Conservation (phyloP, 805 yeast species). For the Candida sphagnicola region DNA sequence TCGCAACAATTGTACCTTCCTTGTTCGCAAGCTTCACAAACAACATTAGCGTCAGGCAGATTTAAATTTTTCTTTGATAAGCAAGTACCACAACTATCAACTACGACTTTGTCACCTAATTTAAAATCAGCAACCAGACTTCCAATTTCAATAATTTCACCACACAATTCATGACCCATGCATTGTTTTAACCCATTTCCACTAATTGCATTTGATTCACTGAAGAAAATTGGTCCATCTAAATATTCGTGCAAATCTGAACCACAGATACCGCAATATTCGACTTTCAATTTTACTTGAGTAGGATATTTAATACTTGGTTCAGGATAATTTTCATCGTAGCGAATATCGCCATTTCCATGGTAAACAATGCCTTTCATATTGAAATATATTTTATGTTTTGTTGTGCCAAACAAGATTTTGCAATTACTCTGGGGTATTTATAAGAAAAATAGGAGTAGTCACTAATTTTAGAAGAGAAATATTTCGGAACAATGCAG, state of each 20-base stretch:
- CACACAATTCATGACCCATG: conserved; percentile 65
- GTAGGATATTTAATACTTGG: conserved; percentile 19
- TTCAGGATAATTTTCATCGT: conserved; percentile 20
- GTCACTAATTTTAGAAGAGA: no score
- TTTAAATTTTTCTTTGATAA: conserved; percentile 35
- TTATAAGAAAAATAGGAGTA: no score
- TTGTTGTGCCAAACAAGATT: no score
- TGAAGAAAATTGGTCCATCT: conserved; percentile 59
- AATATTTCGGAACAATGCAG: no score
- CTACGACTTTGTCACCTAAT: conserved; percentile 63
- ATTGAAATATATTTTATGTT: not conserved
- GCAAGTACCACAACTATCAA: conserved; percentile 62
- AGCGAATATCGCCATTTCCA: conserved; percentile 16
- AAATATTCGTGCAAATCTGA: conserved; percentile 55
- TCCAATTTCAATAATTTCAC: conserved; percentile 59
- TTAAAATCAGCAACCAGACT: conserved; percentile 46
- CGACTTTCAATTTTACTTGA: conserved; percentile 56
- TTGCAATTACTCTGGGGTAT: no score
- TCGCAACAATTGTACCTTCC: conserved; percentile 54
- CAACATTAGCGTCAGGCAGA: conserved; percentile 9
- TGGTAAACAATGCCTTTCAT: conserved; percentile 24
- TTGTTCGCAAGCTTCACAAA: conserved; percentile 46
- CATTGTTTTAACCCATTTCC: conserved; percentile 32
- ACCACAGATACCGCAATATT: conserved; percentile 64
- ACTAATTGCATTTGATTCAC: conserved; percentile 46